Base-by-base conservation (phyloP, 768 basidiomycete genomes). In the Termitomyces sp. region DNA sequence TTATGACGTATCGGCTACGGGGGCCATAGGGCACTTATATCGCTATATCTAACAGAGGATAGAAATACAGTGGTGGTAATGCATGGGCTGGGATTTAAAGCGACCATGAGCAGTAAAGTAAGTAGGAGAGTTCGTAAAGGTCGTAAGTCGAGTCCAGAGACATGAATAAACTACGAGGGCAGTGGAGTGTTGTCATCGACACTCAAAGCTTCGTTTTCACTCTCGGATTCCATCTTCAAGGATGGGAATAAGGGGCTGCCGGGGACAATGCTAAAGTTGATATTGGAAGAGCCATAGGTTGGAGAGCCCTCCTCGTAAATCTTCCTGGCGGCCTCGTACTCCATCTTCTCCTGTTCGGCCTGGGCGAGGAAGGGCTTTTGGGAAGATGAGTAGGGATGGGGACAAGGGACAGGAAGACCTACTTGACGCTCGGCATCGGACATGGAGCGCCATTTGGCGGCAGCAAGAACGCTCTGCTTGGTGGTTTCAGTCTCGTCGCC, bases 261-360 rank as follows among this genome's bases (percentile, higher is more conserved):
- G 6, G 88, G 85, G 32, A 90, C 76, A 68, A 91, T 85, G 70
- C 87, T 89, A 67, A 91, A 91, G 68, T 89, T 90, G 79, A 91
- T 89, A 68, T 80, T 89, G 14, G 83, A 82, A 9, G 83, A 82
- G 9, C 81, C 82, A 63, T 84, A 80, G 11, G 79, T 84, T 10
- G 81, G 78, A 21, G 85, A 79, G 53, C 89, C 89, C 64, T 94
- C 90, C 68, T 97, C 94, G 65, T 97, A 97, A 48, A 92, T 62
- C 69, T 89, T 82, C 44, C 91, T 79, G 35, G 92, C 89, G 34
- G 84, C 80, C 67, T 95, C 92, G 70, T 96, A 96, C 63, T 93
- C 89, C 74, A 92, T 84, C 75, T 96, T 96, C 80, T 96, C 94
- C 68, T 91, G 88, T 70, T 96, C 94, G 14, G 94, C 94, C 70